A percentile compares a stretch with the other conserved stretches of the same genome.
phyloP scores from a whole-genome alignment of 2,329 filamentous ascomycete genomes.

The Hymenoscyphus fructigenus region DNA sequence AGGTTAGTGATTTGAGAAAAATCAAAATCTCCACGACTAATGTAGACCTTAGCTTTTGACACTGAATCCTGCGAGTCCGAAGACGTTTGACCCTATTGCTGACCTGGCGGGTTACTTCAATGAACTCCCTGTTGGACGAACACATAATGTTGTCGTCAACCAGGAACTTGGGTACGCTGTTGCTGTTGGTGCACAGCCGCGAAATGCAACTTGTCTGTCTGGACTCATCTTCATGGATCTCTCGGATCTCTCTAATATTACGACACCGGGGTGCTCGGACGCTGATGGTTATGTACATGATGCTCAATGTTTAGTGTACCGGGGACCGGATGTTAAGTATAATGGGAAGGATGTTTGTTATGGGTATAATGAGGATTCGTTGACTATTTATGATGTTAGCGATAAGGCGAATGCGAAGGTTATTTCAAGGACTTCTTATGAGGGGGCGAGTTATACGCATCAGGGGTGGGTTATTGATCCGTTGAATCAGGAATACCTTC shows the following conservation, averaged over 20 bases:
- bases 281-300: conserved; percentile 43
- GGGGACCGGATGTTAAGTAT: conserved; percentile 26
- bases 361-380: conserved; percentile 35
- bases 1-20: conserved; percentile 28
- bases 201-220: conserved; percentile 40
- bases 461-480: conserved; percentile 42
- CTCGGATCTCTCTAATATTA: conserved; percentile 46
- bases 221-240: conserved; percentile 53
- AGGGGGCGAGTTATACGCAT: conserved; percentile 50
- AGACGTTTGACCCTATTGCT: conserved; percentile 38
- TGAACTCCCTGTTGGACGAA: conserved; percentile 40
- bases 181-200: conserved; percentile 41
- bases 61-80: conserved; percentile 42
- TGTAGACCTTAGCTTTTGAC: conserved; percentile 5
- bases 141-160: conserved; percentile 45
- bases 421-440: conserved; percentile 49
- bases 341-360: conserved; percentile 26
- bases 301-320: conserved; percentile 43
- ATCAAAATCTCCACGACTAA: neutral
- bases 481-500: conserved; percentile 13
- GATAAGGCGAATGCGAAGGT: conserved; percentile 39
- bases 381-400: conserved; percentile 47
- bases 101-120: conserved; percentile 37
- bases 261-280: conserved; percentile 46
- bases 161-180: conserved; percentile 39